phyloP scores from a whole-genome alignment of 495 filamentous ascomycete genomes.

The Hypoxylon intermedium region DNA sequence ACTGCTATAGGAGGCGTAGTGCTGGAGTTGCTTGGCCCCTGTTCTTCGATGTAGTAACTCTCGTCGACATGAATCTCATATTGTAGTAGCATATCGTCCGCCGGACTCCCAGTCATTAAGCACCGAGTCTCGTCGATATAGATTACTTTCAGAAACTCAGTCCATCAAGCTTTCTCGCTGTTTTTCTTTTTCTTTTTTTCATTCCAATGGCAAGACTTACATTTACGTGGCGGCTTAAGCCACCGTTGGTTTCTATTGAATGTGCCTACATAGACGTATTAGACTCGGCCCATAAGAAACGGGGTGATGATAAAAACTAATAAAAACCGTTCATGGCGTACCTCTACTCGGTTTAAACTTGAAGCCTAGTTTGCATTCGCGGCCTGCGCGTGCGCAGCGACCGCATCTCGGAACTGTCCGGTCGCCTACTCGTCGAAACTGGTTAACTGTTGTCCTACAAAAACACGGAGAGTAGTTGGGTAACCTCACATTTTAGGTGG shows the following conservation, averaged over 20 bases:
- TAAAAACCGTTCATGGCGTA: conserved; percentile 2
- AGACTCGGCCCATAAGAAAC: neutral
- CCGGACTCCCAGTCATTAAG: conserved; percentile 22
- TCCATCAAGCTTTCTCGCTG: neutral
- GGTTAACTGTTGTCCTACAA: neutral
- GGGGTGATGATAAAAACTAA: neutral
- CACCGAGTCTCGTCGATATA: conserved; percentile 40
- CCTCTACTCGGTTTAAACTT: conserved; percentile 44
- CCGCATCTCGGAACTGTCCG: conserved; percentile 52
- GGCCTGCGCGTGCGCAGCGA: conserved; percentile 45
- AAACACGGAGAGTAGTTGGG: neutral
- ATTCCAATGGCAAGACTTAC: conserved; percentile 16
- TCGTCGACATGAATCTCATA: conserved; percentile 28
- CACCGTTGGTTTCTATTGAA: conserved; percentile 39
- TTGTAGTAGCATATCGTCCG: conserved; percentile 20
- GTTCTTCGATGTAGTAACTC: conserved; percentile 6
- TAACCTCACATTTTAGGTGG: conserved; percentile 53
- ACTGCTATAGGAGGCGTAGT: conserved; percentile 5
- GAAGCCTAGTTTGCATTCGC: conserved; percentile 43
- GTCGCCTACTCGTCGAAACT: conserved; percentile 45
- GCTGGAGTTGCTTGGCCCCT: conserved; percentile 14
- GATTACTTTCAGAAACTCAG: conserved; percentile 27
- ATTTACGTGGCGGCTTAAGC: conserved; percentile 32
- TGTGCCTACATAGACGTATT: conserved; percentile 21
- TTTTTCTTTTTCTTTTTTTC: neutral